Evolutionary conservation across 805 yeast species (phyloP), one percentile per base, ranked within the genome.

Genomic region (Barnettozyma salicaria): DNA sequence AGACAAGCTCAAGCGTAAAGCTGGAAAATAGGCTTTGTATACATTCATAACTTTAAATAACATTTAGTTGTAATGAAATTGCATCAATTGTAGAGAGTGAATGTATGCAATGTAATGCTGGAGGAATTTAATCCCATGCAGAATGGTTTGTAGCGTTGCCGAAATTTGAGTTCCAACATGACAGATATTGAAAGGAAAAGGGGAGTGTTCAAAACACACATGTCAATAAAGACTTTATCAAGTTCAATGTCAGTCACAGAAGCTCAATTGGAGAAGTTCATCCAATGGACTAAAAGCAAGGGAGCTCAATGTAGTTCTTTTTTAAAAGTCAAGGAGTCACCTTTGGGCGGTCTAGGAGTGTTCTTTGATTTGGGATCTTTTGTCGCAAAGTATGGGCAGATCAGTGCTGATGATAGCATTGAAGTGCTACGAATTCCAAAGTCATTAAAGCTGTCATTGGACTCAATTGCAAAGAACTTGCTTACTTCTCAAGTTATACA

Each of bases 361-460:
- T 64, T 61, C 44, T 55, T 48, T 16, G 41, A 47, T 6, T 8
- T 42, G 2, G 23, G 31, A 2, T 14, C 32, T 9, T 39, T 29
- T 18, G 16, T 17, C 3, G 19, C 21, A 7, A 32, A 38, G 4
- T 29, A 37, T 5, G 47, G 38, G 2, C 16, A 27, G 4, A 28
- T 43, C 4, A 7, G 40, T 4, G 8, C 8, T 1, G 41, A 34
- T 10, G 52, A 41, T 1, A 39, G 46, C 3, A 34, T 63, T 12
- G 68, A 60, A 36, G 43, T 71, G 7, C 36, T 72, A 35, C 49
- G 74, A 32, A 51, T 72, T 2, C 71, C 74, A 0, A 37, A 45
- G 5, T n/a, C 22, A 0, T 32, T 51, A 6, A 51, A 62, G 0
- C 50, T 65, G 14, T 61, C 63, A 32, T 51, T 70, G 7, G 56